Percentiles rank a stretch among this genome's conserved stretches.
Evolutionary conservation across 345 rosid species (phyloP).

Genomic region (Sisymbrium altissimum): DNA sequence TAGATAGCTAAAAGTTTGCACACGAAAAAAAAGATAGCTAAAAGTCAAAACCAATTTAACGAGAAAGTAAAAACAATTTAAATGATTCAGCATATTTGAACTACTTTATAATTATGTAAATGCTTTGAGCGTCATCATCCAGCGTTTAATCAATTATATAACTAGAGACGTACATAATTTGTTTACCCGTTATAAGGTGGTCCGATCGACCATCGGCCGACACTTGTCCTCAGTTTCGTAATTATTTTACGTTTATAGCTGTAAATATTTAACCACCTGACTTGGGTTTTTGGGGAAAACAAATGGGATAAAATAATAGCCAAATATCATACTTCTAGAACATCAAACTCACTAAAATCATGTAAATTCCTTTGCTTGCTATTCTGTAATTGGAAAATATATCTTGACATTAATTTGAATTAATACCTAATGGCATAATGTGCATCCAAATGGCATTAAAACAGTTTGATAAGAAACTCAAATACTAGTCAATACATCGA

Average conservation of each 20-base stretch:
- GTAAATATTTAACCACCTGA: conserved; percentile 18
- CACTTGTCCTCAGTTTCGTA: conserved; percentile 22
- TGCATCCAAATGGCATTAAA: background rate
- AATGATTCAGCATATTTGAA: background rate
- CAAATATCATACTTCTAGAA: conserved; percentile 23
- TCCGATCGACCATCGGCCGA: conserved; percentile 13
- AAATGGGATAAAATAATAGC: background rate
- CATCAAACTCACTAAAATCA: conserved; percentile 6
- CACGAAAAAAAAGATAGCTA: no score
- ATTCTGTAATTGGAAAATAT: background rate
- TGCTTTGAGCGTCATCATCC: background rate
- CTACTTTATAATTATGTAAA: background rate
- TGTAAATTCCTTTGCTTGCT: background rate
- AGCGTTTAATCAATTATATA: background rate
- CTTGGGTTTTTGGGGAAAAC: conserved; percentile 26
- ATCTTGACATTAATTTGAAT: background rate
- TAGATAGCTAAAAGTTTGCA: background rate
- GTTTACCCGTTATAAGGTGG: conserved; percentile 13
- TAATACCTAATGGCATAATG: background rate
- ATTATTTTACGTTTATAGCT: conserved; percentile 7
- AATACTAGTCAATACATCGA: no score
- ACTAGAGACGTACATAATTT: conserved; percentile 9
- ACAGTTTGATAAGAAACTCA: background rate
- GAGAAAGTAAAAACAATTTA: conserved; percentile 4
- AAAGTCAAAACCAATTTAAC: background rate